These are phyloP conservation scores for Cucurbita maxima DNA, from an alignment of 306 rosid species.

Conservation along the genomic window DNA sequence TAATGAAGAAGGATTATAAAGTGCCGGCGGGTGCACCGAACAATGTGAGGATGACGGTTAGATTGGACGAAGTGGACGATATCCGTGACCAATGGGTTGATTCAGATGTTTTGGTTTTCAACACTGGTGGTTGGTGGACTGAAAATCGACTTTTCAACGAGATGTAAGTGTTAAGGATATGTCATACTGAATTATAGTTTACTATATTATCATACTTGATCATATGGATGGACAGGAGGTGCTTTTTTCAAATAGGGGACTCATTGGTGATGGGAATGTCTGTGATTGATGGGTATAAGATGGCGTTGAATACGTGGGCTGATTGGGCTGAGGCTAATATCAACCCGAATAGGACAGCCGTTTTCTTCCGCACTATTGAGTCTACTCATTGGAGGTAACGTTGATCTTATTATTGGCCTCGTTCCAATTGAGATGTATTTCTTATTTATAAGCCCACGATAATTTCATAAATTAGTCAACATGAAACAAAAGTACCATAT, in stretches of 20 bases:
- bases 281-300: conserved; percentile 42
- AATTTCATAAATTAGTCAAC: too few species aligned
- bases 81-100: conserved; percentile 68
- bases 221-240: conserved; percentile 34
- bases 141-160: conserved; percentile 44
- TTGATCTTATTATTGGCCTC: too few species aligned
- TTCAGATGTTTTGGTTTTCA: conserved; percentile 73
- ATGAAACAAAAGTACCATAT: too few species aligned
- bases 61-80: conserved; percentile 59
- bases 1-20: conserved; percentile 37
- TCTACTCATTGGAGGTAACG: conserved; percentile 80
- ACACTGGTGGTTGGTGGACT: conserved; percentile 96
- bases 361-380: conserved; percentile 71
- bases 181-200: too few species aligned
- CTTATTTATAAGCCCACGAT: too few species aligned
- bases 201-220: too few species aligned
- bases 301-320: conserved; percentile 58
- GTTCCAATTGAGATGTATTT: too few species aligned
- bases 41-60: conserved; percentile 55
- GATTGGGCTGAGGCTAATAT: conserved; percentile 59
- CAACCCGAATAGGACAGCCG: conserved; percentile 33
- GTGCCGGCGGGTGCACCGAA: conserved; percentile 44
- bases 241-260: conserved; percentile 59
- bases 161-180: conserved; percentile 31
- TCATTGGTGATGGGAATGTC: conserved; percentile 53